Conservation (phyloP, 805 yeast genomes). For the Debaryomyces tyrocola region DNA sequence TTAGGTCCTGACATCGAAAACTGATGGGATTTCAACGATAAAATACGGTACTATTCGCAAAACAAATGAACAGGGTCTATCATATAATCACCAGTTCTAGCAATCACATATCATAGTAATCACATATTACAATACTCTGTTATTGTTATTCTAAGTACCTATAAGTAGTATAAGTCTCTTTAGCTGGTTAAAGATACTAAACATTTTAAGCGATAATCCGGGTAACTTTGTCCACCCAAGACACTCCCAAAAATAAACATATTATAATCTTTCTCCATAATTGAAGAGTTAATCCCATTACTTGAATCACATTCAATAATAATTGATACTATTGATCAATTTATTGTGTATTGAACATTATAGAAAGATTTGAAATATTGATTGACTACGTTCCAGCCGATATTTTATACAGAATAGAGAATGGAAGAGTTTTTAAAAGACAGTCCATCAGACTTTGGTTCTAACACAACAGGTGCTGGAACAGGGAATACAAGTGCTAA, state of each 20-base stretch:
- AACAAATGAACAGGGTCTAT: too few relatives aligned
- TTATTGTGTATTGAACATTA: background rate
- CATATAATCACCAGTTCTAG: too few relatives aligned
- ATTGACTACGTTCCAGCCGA: background rate
- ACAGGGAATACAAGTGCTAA: background rate
- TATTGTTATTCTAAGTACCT: too few relatives aligned
- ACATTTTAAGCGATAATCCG: too few relatives aligned
- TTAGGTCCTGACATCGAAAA: too few relatives aligned
- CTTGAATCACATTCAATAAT: background rate
- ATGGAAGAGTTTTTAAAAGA: conserved; percentile 36
- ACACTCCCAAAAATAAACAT: background rate
- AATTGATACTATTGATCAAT: background rate
- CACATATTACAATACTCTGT: too few relatives aligned
- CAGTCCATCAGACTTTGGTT: conserved; percentile 27
- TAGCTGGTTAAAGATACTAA: too few relatives aligned
- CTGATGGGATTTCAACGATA: too few relatives aligned
- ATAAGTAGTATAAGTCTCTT: too few relatives aligned
- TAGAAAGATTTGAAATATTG: background rate
- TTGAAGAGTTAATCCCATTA: background rate
- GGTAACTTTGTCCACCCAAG: background rate
- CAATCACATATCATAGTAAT: too few relatives aligned
- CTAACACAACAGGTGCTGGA: background rate
- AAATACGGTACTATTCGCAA: too few relatives aligned
- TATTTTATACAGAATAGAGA: background rate
- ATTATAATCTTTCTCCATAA: background rate